Conservation (phyloP, 2,329 filamentous ascomycete species). For the Curvularia lunata region DNA sequence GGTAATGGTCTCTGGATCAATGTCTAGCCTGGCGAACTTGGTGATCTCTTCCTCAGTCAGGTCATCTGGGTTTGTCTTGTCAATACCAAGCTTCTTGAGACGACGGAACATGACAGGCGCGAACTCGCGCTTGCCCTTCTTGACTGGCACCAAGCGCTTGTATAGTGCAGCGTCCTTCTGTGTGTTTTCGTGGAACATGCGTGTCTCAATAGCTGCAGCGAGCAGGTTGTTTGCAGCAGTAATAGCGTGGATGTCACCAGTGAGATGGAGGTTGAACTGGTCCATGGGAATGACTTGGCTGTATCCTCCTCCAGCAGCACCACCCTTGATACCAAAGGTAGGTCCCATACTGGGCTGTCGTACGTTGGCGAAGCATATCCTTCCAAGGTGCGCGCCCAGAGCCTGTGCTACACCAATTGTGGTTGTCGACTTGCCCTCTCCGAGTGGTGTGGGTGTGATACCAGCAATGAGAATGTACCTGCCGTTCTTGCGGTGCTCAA, state of each 20-base stretch:
- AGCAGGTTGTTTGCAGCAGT: constrained; percentile 96
- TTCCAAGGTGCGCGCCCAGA: constrained; percentile 83
- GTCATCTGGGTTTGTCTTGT: constrained; percentile 91
- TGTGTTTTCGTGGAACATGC: constrained; percentile 97
- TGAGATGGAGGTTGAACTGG: constrained; percentile 97
- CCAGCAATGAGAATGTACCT: constrained; percentile 92
- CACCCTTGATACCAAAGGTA: constrained; percentile 98
- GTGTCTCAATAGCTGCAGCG: constrained; percentile 93
- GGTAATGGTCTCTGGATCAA: constrained; percentile 95
- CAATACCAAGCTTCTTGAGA: constrained; percentile 92
- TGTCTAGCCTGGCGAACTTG: constrained; percentile 91
- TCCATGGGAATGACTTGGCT: constrained; percentile 99
- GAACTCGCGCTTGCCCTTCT: constrained; percentile 89
- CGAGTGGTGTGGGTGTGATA: constrained; percentile 94
- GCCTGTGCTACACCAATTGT: constrained; percentile 96
- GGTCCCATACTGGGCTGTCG: constrained; percentile 96
- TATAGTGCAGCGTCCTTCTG: constrained; percentile 91
- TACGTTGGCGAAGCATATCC: constrained; percentile 93
- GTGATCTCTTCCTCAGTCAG: constrained; percentile 87
- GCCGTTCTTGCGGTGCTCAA: constrained; percentile 86
- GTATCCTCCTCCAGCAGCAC: constrained; percentile 95
- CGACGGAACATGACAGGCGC: constrained; percentile 90
- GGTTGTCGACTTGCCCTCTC: constrained; percentile 97
- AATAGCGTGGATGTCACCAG: constrained; percentile 97
- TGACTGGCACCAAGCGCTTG: constrained; percentile 82